phyloP scores from a whole-genome alignment of 441 rosid species.

The Gossypium schwendimanii region DNA sequence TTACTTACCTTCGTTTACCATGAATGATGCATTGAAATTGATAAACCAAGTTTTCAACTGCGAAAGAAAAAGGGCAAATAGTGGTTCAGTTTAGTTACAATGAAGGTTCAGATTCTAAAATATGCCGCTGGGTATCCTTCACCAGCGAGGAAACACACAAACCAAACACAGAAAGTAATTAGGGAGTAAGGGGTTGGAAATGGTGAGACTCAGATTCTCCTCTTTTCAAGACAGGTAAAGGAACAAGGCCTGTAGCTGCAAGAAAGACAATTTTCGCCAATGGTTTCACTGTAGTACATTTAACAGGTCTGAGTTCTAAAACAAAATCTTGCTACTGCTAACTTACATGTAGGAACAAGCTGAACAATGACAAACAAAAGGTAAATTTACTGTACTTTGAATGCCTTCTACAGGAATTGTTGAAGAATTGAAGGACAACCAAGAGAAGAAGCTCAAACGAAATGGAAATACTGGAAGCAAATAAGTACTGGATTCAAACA shows the following conservation, averaged over 20 bases:
- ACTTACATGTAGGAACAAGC: neutral
- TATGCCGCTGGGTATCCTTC: neutral
- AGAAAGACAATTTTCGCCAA: conserved; percentile 23
- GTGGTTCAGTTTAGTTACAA: neutral
- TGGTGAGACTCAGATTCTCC: conserved; percentile 59
- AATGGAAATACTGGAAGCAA: neutral
- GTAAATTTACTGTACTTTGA: neutral
- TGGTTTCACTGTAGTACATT: neutral
- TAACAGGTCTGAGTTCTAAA: neutral
- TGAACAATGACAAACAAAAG: neutral
- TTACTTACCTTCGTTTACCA: no score
- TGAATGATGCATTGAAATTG: no score
- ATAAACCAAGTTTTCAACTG: no score
- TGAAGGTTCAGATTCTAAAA: neutral
- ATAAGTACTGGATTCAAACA: neutral
- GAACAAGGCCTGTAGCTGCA: conserved; percentile 39
- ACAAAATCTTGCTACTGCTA: neutral
- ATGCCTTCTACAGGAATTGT: neutral
- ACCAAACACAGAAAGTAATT: neutral
- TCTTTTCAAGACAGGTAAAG: conserved; percentile 35
- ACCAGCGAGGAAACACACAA: neutral
- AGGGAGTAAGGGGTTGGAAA: neutral
- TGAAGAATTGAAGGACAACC: neutral
- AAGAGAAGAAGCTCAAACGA: neutral
- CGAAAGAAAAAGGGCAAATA: no score